phyloP scores from a whole-genome alignment of 2,329 filamentous ascomycete species.

The Aspergillus pseudoglaucus region DNA sequence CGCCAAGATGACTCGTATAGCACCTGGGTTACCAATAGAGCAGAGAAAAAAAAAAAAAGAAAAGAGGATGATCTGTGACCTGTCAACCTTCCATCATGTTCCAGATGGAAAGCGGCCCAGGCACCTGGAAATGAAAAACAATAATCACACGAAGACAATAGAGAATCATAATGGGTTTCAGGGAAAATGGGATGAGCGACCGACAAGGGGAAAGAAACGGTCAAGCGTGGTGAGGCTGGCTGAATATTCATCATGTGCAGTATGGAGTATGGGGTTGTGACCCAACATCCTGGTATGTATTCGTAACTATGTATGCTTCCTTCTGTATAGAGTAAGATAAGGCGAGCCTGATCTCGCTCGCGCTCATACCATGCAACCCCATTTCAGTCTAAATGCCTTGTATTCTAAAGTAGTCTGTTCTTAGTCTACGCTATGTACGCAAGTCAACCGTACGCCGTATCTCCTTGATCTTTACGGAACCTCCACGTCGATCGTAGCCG shows the following conservation, averaged over 20 bases:
- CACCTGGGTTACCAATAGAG: neutral
- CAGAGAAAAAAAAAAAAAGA: neutral
- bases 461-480: neutral
- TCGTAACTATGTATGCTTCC: neutral
- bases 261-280: too few relatives aligned
- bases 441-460: neutral
- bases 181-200: neutral
- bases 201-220: neutral
- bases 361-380: too few relatives aligned
- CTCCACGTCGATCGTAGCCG: constrained; percentile 11
- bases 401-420: too few relatives aligned
- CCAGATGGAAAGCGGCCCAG: neutral
- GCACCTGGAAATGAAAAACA: neutral
- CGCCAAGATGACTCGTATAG: neutral
- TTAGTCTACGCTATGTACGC: too few relatives aligned
- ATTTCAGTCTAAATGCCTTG: too few relatives aligned
- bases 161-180: too few relatives aligned
- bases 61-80: neutral
- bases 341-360: too few relatives aligned
- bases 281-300: neutral
- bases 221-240: neutral
- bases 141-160: neutral
- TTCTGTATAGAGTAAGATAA: neutral
- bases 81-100: neutral
- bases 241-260: too few relatives aligned